phyloP scores from a whole-genome alignment of 75 land plant genomes.

The Sequoiadendron giganteum region DNA sequence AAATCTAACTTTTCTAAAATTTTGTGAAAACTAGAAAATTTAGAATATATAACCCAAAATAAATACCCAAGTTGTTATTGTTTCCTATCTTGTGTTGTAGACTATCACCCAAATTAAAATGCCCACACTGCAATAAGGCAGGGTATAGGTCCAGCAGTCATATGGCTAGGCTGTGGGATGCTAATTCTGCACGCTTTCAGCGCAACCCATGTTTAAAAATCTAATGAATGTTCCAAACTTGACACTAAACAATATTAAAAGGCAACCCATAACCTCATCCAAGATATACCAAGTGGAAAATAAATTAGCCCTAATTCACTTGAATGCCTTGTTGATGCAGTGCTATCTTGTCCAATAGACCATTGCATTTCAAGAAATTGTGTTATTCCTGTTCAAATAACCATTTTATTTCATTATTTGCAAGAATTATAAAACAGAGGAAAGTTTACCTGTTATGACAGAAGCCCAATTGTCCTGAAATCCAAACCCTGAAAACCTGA shows the following conservation, averaged over 20 bases:
- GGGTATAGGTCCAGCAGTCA: not conserved
- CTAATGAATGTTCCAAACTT: not conserved
- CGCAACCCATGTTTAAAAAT: not conserved
- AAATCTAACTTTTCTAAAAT: not conserved
- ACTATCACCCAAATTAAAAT: not conserved
- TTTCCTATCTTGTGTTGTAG: not conserved
- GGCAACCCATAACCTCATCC: not conserved
- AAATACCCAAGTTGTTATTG: not conserved
- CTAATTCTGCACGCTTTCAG: not conserved
- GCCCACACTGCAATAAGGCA: not conserved
- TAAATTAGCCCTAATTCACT: not conserved
- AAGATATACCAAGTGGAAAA: not conserved
- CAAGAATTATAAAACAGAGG: not conserved
- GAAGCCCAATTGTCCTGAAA: constrained; percentile 71
- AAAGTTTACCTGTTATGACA: constrained; percentile 47
- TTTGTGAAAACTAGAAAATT: not conserved
- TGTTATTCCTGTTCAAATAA: not conserved
- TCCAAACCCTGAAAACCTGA: constrained; percentile 62
- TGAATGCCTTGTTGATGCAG: not conserved
- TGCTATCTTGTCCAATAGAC: not conserved
- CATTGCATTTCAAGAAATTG: not conserved
- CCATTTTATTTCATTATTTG: not conserved
- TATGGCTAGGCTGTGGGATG: not conserved
- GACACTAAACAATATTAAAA: not conserved
- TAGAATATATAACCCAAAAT: not conserved